Conservation (phyloP, 208 protist species). For the Leishmania turanica region DNA sequence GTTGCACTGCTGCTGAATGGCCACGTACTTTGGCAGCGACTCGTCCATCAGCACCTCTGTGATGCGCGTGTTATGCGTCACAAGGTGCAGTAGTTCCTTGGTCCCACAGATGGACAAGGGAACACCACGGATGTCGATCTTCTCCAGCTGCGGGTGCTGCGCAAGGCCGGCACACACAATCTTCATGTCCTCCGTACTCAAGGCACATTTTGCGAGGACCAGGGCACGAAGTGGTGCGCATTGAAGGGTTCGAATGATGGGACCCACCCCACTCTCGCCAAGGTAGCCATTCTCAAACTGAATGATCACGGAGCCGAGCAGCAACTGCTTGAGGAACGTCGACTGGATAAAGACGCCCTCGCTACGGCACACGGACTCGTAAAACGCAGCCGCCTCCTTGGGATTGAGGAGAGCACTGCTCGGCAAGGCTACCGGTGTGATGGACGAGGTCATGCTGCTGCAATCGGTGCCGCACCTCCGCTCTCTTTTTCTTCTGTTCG, state of each 20-base stretch:
- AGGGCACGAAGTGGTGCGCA: conserved; percentile 53
- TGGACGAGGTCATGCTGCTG: neutral
- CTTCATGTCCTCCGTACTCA: conserved; percentile 55
- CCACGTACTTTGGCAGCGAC: conserved; percentile 60
- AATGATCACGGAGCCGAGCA: conserved; percentile 47
- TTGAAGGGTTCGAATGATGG: conserved; percentile 71
- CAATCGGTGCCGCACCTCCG: too few relatives aligned
- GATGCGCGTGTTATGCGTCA: conserved; percentile 55
- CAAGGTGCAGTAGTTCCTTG: conserved; percentile 62
- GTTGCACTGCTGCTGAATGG: conserved; percentile 71
- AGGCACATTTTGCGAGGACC: conserved; percentile 47
- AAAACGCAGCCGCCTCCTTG: conserved; percentile 50
- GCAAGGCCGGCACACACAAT: conserved; percentile 53
- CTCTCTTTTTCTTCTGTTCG: neutral
- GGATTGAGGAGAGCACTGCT: conserved; percentile 30
- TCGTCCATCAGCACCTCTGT: conserved; percentile 66
- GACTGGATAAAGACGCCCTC: conserved; percentile 35
- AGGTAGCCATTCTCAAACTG: conserved; percentile 86
- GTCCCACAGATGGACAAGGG: conserved; percentile 44
- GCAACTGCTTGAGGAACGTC: conserved; percentile 69
- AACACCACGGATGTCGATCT: conserved; percentile 80
- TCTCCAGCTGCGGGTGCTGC: conserved; percentile 61
- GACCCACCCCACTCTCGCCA: conserved; percentile 67
- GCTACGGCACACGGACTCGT: conserved; percentile 49
- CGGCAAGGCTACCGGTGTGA: neutral